Percentiles rank a stretch among this genome's conserved stretches.
These are phyloP conservation scores for Straminergon stramineum DNA, from an alignment of 225 moss, liverwort and hornwort species.

Conservation along the genomic window DNA sequence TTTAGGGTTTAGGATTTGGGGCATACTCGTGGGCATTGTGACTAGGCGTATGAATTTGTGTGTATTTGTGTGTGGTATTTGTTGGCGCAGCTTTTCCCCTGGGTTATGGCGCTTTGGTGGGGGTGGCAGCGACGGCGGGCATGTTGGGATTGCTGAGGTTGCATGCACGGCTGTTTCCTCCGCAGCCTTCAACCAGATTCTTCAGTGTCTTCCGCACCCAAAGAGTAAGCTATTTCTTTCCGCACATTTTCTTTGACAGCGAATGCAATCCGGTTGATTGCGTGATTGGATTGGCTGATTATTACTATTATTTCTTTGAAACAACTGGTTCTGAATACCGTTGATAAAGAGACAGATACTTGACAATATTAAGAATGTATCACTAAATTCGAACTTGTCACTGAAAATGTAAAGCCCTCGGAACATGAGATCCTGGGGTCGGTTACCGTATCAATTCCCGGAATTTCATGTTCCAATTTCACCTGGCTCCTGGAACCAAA, in stretches of 20 bases:
- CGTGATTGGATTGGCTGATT: not conserved
- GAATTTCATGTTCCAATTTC: not conserved
- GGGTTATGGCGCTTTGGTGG: slow-evolving; percentile 21
- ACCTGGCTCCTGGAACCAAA: not conserved
- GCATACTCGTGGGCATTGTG: not conserved
- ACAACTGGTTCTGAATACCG: no score
- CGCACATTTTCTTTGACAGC: no score
- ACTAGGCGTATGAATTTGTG: not conserved
- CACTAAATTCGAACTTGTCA: not conserved
- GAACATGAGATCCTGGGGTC: not conserved
- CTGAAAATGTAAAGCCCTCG: not conserved
- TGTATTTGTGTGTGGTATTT: not conserved
- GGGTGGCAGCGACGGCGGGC: not conserved
- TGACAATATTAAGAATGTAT: not conserved
- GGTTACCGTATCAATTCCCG: not conserved
- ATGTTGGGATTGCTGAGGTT: slow-evolving; percentile 1
- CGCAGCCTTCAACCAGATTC: not conserved
- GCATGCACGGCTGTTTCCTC: not conserved
- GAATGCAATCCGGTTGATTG: no score
- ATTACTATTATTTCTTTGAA: not conserved
- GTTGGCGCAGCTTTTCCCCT: slow-evolving; percentile 6
- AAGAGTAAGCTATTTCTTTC: not conserved
- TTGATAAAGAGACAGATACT: not conserved
- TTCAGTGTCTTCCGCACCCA: not conserved
- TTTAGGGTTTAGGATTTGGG: not conserved